Conservation (phyloP, 2,329 filamentous ascomycete genomes). For the Metarhizium brunneum region DNA sequence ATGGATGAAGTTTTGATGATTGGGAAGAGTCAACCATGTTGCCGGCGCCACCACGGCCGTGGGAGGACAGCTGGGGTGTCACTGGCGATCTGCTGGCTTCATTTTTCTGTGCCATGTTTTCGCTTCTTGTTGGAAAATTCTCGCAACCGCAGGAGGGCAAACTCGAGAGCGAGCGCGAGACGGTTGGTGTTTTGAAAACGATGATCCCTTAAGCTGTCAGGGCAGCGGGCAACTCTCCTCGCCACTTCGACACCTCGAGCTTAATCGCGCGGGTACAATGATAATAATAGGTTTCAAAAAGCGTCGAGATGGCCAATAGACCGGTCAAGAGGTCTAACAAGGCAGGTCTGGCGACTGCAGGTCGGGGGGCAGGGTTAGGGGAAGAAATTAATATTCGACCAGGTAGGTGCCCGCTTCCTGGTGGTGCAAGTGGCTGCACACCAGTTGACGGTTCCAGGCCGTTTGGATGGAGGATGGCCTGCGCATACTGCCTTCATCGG, state of each 20-base stretch:
- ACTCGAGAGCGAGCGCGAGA: background rate
- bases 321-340: too few relatives aligned
- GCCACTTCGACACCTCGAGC: too few relatives aligned
- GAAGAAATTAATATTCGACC: background rate
- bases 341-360: background rate
- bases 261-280: too few relatives aligned
- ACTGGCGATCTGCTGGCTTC: background rate
- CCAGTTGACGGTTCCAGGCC: too few relatives aligned
- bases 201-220: too few relatives aligned
- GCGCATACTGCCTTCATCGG: background rate
- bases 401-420: background rate
- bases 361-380: background rate
- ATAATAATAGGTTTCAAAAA: too few relatives aligned
- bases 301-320: too few relatives aligned
- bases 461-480: background rate
- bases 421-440: too few relatives aligned
- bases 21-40: constrained; percentile 54
- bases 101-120: constrained; percentile 1
- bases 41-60: constrained; percentile 71
- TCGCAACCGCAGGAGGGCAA: background rate
- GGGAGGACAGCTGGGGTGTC: constrained; percentile 41
- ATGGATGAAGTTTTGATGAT: constrained; percentile 41
- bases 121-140: background rate
- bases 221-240: too few relatives aligned
- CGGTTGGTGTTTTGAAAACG: background rate